Percentiles rank a stretch among this genome's conserved stretches.
Conservation (phyloP, 768 basidiomycete species). For the Candolleomyces eurysporus region DNA sequence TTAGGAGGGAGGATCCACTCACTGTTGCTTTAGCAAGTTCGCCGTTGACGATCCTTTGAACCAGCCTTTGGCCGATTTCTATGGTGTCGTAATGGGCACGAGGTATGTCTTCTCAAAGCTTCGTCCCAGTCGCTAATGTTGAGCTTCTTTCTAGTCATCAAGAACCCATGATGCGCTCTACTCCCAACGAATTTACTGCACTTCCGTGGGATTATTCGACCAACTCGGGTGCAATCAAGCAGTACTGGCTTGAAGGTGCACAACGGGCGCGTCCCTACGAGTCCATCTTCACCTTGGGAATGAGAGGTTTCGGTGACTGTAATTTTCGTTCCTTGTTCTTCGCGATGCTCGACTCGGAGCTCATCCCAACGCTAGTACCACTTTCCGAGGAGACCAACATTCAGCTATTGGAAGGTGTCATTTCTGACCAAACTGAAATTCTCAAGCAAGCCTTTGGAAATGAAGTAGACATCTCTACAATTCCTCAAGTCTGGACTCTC, state of each 20-base stretch:
- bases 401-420: constrained; percentile 50
- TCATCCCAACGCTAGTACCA: constrained; percentile 35
- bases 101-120: constrained; percentile 28
- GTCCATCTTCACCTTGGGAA: constrained; percentile 66
- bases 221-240: constrained; percentile 53
- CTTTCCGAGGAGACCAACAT: constrained; percentile 50
- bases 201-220: constrained; percentile 63
- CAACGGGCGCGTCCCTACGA: constrained; percentile 59
- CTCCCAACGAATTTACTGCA: constrained; percentile 60
- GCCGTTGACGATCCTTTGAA: constrained; percentile 59
- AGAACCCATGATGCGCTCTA: constrained; percentile 74
- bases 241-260: constrained; percentile 62
- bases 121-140: background rate
- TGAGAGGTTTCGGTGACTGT: constrained; percentile 64
- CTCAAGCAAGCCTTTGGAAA: constrained; percentile 49
- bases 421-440: constrained; percentile 61
- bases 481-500: constrained; percentile 68
- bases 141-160: constrained; percentile 44
- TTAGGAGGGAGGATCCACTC: no score
- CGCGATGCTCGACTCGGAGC: no score
- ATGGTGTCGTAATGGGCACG: constrained; percentile 72
- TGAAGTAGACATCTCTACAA: constrained; percentile 40
- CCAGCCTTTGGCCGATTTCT: constrained; percentile 59
- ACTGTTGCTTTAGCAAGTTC: constrained; percentile 40
- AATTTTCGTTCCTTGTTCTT: constrained; percentile 7